These are phyloP conservation scores for Peronospora destructor DNA, from an alignment of 352 stramenopile species.

Conservation along the genomic window DNA sequence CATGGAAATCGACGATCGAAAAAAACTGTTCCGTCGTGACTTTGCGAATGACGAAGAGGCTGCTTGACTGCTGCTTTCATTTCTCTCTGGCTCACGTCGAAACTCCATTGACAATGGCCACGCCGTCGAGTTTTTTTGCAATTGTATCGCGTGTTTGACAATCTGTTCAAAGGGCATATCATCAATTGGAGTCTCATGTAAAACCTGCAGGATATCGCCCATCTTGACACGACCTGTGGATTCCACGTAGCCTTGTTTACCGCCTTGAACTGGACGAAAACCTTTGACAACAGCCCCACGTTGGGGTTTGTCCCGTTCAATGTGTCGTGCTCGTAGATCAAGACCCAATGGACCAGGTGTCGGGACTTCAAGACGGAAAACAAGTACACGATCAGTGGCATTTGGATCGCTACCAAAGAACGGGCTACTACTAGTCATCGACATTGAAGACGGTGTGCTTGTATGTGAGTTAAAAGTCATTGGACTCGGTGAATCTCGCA, in stretches of 20 bases:
- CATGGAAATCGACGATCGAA: conserved; percentile 54
- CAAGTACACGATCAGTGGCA: conserved; percentile 46
- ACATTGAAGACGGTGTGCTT: conserved; percentile 34
- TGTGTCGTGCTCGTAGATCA: conserved; percentile 62
- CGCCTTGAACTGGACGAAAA: conserved; percentile 52
- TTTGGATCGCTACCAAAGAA: conserved; percentile 56
- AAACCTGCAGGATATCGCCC: conserved; percentile 72
- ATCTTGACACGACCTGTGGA: conserved; percentile 65
- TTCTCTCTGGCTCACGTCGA: conserved; percentile 43
- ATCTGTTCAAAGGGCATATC: conserved; percentile 83
- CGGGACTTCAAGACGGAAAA: conserved; percentile 73
- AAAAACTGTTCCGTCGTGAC: conserved; percentile 65
- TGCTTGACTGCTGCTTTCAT: conserved; percentile 25
- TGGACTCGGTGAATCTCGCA: conserved; percentile 28
- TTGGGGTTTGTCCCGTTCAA: conserved; percentile 68
- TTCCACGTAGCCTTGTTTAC: conserved; percentile 59
- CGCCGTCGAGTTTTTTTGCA: conserved; percentile 56
- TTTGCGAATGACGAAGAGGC: conserved; percentile 15
- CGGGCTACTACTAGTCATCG: conserved; percentile 35
- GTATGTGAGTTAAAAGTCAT: conserved; percentile 34
- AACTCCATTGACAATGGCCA: conserved; percentile 79
- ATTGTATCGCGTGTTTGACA: conserved; percentile 63
- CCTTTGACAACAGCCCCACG: conserved; percentile 73
- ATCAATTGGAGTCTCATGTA: conserved; percentile 71
- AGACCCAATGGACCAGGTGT: conserved; percentile 58